Conservation (phyloP, 1,284 basidiomycete species). For the Erythrobasidium hasegawianum region DNA sequence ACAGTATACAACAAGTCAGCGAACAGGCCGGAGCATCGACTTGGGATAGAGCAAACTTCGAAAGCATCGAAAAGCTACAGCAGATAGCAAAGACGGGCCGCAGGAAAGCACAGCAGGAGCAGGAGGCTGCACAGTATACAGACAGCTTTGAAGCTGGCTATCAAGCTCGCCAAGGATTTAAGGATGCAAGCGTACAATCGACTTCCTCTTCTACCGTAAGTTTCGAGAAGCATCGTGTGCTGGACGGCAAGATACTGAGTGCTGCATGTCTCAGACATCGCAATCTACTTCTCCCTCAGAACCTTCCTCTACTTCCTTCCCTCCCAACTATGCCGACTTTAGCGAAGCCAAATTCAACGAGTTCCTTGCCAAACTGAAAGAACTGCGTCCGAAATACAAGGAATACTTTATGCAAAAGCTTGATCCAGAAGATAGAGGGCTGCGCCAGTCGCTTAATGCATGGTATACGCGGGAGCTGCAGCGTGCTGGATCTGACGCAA, state of each 20-base stretch:
- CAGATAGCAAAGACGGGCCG: slow-evolving; percentile 16
- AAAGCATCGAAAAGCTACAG: slow-evolving; percentile 19
- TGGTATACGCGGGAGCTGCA: not conserved
- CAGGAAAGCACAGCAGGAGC: not conserved
- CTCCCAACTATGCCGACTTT: slow-evolving; percentile 16
- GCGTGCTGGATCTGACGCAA: not conserved
- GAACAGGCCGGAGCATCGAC: slow-evolving; percentile 13
- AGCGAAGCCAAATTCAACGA: not conserved
- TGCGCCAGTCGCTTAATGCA: not conserved
- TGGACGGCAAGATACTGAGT: not conserved
- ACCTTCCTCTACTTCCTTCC: not conserved
- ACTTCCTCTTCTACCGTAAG: not conserved
- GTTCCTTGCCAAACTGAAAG: slow-evolving; percentile 11
- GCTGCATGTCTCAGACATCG: not conserved
- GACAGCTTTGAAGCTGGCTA: not conserved
- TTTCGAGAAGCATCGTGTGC: not conserved
- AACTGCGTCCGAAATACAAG: slow-evolving; percentile 14
- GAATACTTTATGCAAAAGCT: slow-evolving; percentile 3
- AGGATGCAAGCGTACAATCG: not conserved
- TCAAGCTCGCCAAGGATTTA: not conserved
- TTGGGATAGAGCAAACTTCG: slow-evolving; percentile 26
- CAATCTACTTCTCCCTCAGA: not conserved
- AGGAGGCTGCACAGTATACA: not conserved
- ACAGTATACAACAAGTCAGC: slow-evolving; percentile 1
- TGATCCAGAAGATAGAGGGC: not conserved